Base-by-base conservation (phyloP, 2,329 filamentous ascomycete genomes). In the Nothophoma quercina region DNA sequence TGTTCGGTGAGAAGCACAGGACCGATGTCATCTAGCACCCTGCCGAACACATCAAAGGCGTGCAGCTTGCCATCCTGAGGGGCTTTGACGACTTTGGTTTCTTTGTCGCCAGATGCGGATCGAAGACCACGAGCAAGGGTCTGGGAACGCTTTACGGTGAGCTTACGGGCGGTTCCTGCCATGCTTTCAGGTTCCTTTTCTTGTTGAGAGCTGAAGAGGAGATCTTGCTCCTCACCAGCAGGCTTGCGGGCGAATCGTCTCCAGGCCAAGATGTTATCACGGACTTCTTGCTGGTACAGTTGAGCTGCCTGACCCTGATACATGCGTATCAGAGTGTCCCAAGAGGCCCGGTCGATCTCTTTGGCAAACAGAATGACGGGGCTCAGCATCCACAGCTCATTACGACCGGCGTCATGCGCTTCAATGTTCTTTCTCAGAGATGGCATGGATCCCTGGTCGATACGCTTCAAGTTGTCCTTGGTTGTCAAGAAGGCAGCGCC, bases 81-180 rank as follows among this genome's bases (percentile, higher is more conserved):
- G 7, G 77, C 75, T 67, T 86, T 88, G 40, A 88, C 85, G 30
- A 73, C 74, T 45, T 82, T 79, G 51, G 70, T 77, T 44, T 78
- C 76, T 45, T 84, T 85, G 38, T 91, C 88, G 23, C 85, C 83
- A 51, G 87, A 79, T 9, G 87, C 86, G 39, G 86, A 86, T 28
- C 90, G 85, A 42, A 93, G 79, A 39, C 83, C 86, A 65, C 89
- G 88, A 18, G 90, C 90, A 50, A 95, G 77, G 2, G 91, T 97
- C 74, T 96, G 93, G 59, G 91, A 95, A 69, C 93, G 85, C 80
- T 96, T 96, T 45, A 98, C 93, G 0, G 93, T 98, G 56, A 98
- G 77, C 75, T 96, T 96, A 57, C 92, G 85, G 8, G 93, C 93
- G 86, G 16, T 90, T 84, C 69, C 67, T 16, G 69, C 64, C 42